Conservation (phyloP, 2,329 filamentous ascomycete genomes). For the Colletotrichum karsti region DNA sequence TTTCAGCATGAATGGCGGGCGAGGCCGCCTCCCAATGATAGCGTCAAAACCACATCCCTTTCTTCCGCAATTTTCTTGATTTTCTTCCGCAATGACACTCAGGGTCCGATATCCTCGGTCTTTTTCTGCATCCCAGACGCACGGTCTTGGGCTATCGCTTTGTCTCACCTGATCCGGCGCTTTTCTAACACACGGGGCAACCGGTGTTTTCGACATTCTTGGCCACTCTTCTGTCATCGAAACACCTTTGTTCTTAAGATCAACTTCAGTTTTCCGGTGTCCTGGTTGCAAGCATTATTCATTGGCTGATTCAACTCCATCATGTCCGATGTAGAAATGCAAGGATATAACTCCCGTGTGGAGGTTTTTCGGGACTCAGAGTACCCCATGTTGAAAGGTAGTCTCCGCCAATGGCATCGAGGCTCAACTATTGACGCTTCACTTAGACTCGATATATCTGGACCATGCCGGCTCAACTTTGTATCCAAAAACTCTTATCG, state of each 20-base stretch:
- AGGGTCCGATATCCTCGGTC: not conserved
- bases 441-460: constrained; percentile 79
- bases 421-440: constrained; percentile 16
- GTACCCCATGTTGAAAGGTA: constrained; percentile 77
- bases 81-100: not conserved
- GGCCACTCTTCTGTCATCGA: not conserved
- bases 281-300: not conserved
- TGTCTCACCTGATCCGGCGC: constrained; percentile 16
- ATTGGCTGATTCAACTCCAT: not conserved
- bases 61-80: not conserved
- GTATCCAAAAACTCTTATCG: constrained; percentile 82
- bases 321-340: constrained; percentile 3
- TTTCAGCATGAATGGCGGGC: constrained; percentile 14
- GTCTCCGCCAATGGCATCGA: not conserved
- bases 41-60: not conserved
- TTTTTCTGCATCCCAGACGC: not conserved
- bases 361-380: constrained; percentile 67
- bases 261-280: not conserved
- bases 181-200: not conserved
- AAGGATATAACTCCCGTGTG: constrained; percentile 65
- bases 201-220: not conserved
- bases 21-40: constrained; percentile 9
- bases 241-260: not conserved
- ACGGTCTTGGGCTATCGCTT: not conserved
- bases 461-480: constrained; percentile 96